A percentile compares a stretch with the other conserved stretches of the same genome.
Conservation (phyloP, 1,284 basidiomycete genomes). For the Fereydounia khargensis region DNA sequence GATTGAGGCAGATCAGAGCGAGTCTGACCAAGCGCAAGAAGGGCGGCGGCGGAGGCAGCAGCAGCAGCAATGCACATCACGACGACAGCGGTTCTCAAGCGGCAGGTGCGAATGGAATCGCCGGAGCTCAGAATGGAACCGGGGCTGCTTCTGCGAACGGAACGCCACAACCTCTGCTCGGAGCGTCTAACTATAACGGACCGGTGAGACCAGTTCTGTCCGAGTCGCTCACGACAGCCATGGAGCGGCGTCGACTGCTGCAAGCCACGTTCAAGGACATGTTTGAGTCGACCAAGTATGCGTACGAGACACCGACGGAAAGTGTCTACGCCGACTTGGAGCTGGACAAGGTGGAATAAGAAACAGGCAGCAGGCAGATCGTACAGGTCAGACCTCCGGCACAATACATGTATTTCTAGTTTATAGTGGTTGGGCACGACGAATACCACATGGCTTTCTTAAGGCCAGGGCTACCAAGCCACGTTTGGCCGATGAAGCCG, state of each 20-base stretch:
- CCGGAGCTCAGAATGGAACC: slow-evolving; percentile 7
- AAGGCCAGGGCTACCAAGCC: too few species aligned
- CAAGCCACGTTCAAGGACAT: slow-evolving; percentile 45
- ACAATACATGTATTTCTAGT: too few species aligned
- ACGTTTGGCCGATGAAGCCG: too few species aligned
- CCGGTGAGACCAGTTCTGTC: slow-evolving; percentile 42
- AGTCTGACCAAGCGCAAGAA: slow-evolving; percentile 52
- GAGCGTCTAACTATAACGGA: slow-evolving; percentile 26
- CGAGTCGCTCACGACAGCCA: slow-evolving; percentile 38
- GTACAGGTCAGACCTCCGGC: too few species aligned
- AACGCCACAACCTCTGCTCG: slow-evolving; percentile 15
- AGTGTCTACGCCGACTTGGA: slow-evolving; percentile 35
- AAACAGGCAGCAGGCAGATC: too few species aligned
- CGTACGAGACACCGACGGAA: slow-evolving; percentile 38
- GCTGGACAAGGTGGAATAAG: slow-evolving; percentile 23
- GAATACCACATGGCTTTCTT: too few species aligned
- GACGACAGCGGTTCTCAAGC: slow-evolving; percentile 4
- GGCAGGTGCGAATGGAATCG: not conserved
- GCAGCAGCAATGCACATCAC: slow-evolving; percentile 7
- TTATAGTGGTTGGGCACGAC: too few species aligned
- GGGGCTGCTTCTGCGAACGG: slow-evolving; percentile 18
- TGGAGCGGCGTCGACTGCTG: slow-evolving; percentile 43
- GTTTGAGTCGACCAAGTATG: slow-evolving; percentile 42
- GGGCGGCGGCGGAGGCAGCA: slow-evolving; percentile 30
- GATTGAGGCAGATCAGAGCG: slow-evolving; percentile 50